Percentiles rank a stretch among this genome's conserved stretches.
phyloP scores from a whole-genome alignment of 2,329 filamentous ascomycete species.

The Tolypocladium tundrense region DNA sequence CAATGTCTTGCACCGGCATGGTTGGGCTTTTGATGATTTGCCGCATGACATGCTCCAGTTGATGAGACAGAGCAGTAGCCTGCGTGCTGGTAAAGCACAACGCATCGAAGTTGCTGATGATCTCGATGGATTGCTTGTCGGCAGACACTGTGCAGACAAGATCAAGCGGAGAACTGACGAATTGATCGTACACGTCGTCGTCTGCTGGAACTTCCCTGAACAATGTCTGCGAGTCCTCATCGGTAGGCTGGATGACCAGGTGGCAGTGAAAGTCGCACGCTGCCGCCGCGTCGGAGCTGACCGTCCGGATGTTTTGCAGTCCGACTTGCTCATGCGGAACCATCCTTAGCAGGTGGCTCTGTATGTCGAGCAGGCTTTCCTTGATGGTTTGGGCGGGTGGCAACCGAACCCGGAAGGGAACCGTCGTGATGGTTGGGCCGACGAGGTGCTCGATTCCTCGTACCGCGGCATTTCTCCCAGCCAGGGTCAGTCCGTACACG shows the following conservation, averaged over 20 bases:
- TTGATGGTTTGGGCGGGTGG: background rate
- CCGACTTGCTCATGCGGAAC: conserved; percentile 1
- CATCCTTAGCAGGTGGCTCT: background rate
- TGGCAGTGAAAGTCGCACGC: conserved; percentile 2
- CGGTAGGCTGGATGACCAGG: background rate
- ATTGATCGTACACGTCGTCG: background rate
- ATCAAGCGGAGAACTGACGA: background rate
- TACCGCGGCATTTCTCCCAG: conserved; percentile 6
- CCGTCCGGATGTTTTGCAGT: background rate
- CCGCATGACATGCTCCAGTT: background rate
- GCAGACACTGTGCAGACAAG: background rate
- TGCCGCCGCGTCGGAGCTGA: background rate
- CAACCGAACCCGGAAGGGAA: conserved; percentile 4
- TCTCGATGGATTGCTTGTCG: background rate
- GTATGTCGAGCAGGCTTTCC: background rate
- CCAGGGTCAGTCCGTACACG: conserved; percentile 4
- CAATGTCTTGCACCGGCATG: background rate
- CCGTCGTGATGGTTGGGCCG: conserved; percentile 16
- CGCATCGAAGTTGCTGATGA: background rate
- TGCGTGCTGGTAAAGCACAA: background rate
- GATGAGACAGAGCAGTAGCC: background rate
- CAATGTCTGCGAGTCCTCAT: background rate
- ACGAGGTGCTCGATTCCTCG: conserved; percentile 2
- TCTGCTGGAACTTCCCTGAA: background rate
- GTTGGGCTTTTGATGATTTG: background rate